Base-by-base conservation (phyloP, 164 flowering plant genomes). In the Euptelea pleiosperma region DNA sequence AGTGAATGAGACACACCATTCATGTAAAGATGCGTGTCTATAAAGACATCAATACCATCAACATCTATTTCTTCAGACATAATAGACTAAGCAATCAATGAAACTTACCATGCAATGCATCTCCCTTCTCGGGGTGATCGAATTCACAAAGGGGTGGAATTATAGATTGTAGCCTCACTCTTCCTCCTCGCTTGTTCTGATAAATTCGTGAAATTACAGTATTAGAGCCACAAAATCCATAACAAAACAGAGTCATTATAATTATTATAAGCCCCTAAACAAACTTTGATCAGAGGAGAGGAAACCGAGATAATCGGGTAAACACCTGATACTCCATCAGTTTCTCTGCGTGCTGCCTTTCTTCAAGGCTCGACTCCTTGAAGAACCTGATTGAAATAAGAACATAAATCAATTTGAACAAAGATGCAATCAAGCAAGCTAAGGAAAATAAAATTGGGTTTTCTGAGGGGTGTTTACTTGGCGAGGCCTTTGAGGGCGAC, bases 291-390 rank as follows among this genome's bases (percentile, higher is more conserved):
- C n/a, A n/a, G n/a, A n/a, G n/a, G n/a, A n/a, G 10, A 15, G 29
- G 3, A 18, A 0, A 7, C 39, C 18, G 26, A 49, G 15, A 30
- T 4, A 11, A 51, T 22, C 11, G 44, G 37, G 1, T 25, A 72
- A 64, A 47, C 28, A 93, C 99, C 96, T 94, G 99, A 49, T 94
- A 94, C 64, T 86, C 86, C 96, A 94, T 94, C 16, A 94, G 65
- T 51, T 81, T 82, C 74, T 89, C 97, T 30, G 99, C 97, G 58
- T 91, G 99, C 31, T 68, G 84, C 54, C 99, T 76, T 60, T 94
- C 99, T 53, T 94, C 97, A 0, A 28, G 63, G 30, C 99, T 94
- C 0, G 99, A 79, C 51, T 86, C 96, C 83, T 94, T 85, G 74
- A 94, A 94, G 59, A 91, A 94, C 62, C 99, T 94, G 49, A 46